Percentiles rank a stretch among this genome's conserved stretches.
These are phyloP conservation scores for Betula pendula DNA, from an alignment of 306 rosid species.

Conservation along the genomic window DNA sequence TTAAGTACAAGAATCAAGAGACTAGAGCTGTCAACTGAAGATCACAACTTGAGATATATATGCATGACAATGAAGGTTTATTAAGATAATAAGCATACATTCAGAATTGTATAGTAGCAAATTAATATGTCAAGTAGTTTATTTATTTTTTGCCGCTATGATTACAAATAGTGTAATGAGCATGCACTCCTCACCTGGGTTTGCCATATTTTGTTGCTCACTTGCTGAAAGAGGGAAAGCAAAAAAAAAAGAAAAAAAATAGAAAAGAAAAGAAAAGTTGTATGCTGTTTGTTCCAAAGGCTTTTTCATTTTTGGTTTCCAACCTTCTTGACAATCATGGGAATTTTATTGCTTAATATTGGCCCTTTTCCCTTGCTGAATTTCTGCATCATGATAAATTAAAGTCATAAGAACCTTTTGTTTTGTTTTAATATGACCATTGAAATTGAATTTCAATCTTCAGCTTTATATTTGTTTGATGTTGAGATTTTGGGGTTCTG, in stretches of 20 bases:
- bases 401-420: not conserved
- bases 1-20: not conserved
- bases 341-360: not conserved
- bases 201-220: not conserved
- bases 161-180: not conserved
- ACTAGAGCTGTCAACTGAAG: not conserved
- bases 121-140: not conserved
- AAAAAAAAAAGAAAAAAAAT: too few relatives aligned
- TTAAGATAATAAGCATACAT: not conserved
- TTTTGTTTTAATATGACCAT: not conserved
- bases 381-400: not conserved
- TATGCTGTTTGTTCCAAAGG: not conserved
- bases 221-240: not conserved
- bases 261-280: not conserved
- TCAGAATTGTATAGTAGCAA: not conserved
- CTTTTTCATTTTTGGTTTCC: conserved; percentile 8
- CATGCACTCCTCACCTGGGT: not conserved
- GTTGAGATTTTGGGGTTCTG: not conserved
- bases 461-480: not conserved
- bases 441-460: not conserved
- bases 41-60: not conserved
- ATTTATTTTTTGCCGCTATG: not conserved
- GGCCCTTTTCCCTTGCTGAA: not conserved
- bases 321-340: conserved; percentile 2
- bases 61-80: not conserved